phyloP scores from a whole-genome alignment of 1,139 yeast genomes.

The Pichiaceae sp. region DNA sequence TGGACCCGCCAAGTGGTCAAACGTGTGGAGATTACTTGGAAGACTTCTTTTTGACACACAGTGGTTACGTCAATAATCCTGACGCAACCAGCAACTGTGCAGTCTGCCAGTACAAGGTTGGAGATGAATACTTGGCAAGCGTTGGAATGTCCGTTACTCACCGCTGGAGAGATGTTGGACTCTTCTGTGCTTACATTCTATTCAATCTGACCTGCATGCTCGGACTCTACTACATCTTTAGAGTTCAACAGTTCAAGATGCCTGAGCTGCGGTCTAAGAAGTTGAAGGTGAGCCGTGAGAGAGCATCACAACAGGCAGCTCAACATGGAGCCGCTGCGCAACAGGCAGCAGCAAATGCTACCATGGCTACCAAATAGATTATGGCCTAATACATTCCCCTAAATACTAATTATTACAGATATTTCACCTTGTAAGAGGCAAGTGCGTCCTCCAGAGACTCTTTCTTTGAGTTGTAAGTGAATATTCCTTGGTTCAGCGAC shows the following conservation, averaged over 20 bases:
- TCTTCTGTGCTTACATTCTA: constrained; percentile 44
- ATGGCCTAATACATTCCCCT: too few species aligned
- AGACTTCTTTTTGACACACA: constrained; percentile 24
- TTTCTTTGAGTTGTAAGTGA: constrained; percentile 32
- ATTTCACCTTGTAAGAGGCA: not conserved
- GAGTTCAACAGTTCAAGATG: constrained; percentile 23
- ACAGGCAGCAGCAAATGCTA: too few species aligned
- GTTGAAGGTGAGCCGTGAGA: not conserved
- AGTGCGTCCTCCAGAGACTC: not conserved
- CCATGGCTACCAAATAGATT: too few species aligned
- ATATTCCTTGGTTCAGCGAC: constrained; percentile 47
- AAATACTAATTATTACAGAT: too few species aligned
- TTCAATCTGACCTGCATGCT: constrained; percentile 32
- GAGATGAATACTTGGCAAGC: constrained; percentile 43
- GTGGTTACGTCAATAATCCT: constrained; percentile 51
- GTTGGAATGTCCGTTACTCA: constrained; percentile 37
- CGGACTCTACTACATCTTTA: constrained; percentile 12
- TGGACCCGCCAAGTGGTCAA: constrained; percentile 45
- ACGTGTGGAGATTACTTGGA: constrained; percentile 49
- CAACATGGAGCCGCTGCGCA: too few species aligned
- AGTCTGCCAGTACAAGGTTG: constrained; percentile 45
- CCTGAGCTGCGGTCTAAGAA: not conserved
- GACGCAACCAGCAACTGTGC: constrained; percentile 43
- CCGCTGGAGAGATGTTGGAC: constrained; percentile 62
- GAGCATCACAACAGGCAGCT: too few species aligned